Evolutionary conservation across 2,329 filamentous ascomycete species (phyloP), one percentile per base, ranked within the genome.

Genomic region (Metarhizium sp.): DNA sequence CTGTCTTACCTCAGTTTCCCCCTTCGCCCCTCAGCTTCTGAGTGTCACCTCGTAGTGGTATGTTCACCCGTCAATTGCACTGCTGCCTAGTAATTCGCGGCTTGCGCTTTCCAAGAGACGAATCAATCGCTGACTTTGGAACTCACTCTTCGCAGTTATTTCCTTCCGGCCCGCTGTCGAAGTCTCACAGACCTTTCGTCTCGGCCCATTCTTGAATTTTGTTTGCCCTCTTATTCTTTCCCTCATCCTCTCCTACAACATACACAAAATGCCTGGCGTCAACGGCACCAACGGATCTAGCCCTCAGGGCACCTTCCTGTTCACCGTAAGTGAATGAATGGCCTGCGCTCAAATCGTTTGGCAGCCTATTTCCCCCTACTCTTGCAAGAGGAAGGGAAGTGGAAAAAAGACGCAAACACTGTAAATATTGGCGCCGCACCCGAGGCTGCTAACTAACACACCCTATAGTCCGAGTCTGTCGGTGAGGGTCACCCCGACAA

Each of bases 401-500:
- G 5, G 10, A 40, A 16, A 16, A 40, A 16, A 16, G 38, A 40
- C 14, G 38, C 11, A 16, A 40, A 40, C 13, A 16, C 38, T 11
- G 8, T 11, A 16, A 13, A 40, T 7, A 11, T 5, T 5, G 14
- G 11, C 11, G 14, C 38, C 5, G 11, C 11, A 5, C 38, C 5
- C 18, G 11, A 10, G 51, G 13, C 40, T 54, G 54, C 66, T 69
- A 60, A 68, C 62, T 54, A 48, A 48, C 45, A 11, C 45, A 48
- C 14, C n/a, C 45, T 16, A 8, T 60, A 86, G 82, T 94, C 88
- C 74, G 89, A 94, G 77, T 92, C 88, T 57, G 89, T 92, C 69
- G 89, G 88, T 72, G 89, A 92, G 78, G 88, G 89, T 64, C 91
- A 95, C 79, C 90, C 91, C 68, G 91, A 95, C 77, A 96, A 96